Evolutionary conservation across 495 filamentous ascomycete genomes (phyloP).

Genomic region (Tuber umbilicatum): DNA sequence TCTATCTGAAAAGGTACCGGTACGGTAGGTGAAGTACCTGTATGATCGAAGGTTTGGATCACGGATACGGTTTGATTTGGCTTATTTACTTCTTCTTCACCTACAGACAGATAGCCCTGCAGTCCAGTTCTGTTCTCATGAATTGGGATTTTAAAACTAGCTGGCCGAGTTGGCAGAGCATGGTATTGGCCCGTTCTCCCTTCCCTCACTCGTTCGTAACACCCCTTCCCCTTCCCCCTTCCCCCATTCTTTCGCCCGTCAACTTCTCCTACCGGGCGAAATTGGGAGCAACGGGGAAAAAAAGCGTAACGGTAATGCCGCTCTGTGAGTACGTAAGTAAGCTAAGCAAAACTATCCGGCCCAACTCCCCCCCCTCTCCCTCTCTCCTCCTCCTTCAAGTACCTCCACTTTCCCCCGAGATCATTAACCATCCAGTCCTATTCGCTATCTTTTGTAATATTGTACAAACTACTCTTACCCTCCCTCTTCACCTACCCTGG

Average conservation of each 20-base stretch:
- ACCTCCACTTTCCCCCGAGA: neutral
- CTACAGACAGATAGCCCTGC: neutral
- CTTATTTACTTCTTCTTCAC: neutral
- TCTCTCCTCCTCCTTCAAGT: neutral
- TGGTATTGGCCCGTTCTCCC: neutral
- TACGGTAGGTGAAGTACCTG: neutral
- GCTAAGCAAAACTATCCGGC: neutral
- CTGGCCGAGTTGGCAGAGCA: neutral
- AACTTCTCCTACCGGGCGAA: neutral
- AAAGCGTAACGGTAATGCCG: neutral
- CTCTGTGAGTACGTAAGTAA: neutral
- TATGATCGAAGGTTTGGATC: neutral
- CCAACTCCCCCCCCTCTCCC: neutral
- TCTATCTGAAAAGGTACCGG: neutral
- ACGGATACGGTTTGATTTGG: neutral
- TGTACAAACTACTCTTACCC: neutral
- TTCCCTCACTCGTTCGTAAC: neutral
- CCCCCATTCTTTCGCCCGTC: too few species aligned
- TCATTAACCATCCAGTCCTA: slow-evolving; percentile 1
- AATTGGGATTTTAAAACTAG: neutral
- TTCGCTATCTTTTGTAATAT: slow-evolving; percentile 16
- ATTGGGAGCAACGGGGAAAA: neutral
- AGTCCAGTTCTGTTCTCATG: neutral
- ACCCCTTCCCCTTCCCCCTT: too few species aligned
- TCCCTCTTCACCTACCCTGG: neutral